Percentiles rank a stretch among this genome's conserved stretches.
These are phyloP conservation scores for bread wheat (Triticum aestivum) DNA, from an alignment of 176 grass and related monocot species.

Conservation along the genomic window IWGSC_CS_RefSeq_v2.1 NC_057811.1:335688755-335689254, in stretches of 20 bases:
- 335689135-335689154: constrained; percentile 59
- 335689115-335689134: not conserved
- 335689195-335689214: constrained; percentile 86
- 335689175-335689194: constrained; percentile 73
- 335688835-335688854: not conserved
- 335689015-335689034: constrained; percentile 93
- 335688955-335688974: constrained; percentile 73
- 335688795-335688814: not conserved
- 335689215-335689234: constrained; percentile 83
- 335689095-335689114: not conserved
- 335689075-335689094: constrained; percentile 14
- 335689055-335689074: constrained; percentile 79
- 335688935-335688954: constrained; percentile 4
- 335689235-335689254: constrained; percentile 68
- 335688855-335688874: not conserved
- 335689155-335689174: constrained; percentile 96
- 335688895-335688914: constrained; percentile 7
- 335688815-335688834: not conserved
- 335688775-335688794: constrained; percentile 12
- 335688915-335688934: constrained; percentile 15
- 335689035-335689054: constrained; percentile 98
- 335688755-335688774: constrained; percentile 18
- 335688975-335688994: constrained; percentile 83
- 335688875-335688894: not conserved
- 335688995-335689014: constrained; percentile 86